Evolutionary conservation across 305 asterid species (phyloP).

Genomic region (Fraxinus xanthoxyloides): DNA sequence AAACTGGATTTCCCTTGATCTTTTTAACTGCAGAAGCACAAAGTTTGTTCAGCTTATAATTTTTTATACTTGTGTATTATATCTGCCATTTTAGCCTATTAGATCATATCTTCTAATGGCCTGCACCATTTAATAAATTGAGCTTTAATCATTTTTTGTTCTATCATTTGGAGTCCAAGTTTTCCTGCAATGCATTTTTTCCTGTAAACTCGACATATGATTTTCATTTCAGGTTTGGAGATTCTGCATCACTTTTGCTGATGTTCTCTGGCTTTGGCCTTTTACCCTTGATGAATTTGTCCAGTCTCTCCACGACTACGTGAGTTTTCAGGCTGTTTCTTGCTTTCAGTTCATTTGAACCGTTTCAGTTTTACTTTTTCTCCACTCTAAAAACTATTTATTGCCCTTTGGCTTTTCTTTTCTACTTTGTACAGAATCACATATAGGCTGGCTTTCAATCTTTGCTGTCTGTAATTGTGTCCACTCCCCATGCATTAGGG

Average conservation of each 20-base stretch:
- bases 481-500: neutral
- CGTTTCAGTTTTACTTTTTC: conserved; percentile 4
- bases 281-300: conserved; percentile 92
- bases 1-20: neutral
- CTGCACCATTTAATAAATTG: neutral
- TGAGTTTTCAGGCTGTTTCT: conserved; percentile 44
- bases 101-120: neutral
- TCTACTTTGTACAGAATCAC: neutral
- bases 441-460: neutral
- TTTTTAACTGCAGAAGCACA: neutral
- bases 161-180: neutral
- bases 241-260: conserved; percentile 90
- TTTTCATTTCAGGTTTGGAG: conserved; percentile 80
- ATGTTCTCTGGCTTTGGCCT: conserved; percentile 95
- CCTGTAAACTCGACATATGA: conserved; percentile 16
- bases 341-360: neutral
- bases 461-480: neutral
- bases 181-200: neutral
- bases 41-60: neutral
- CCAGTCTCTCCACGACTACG: conserved; percentile 93
- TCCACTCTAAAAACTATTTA: neutral
- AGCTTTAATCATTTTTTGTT: neutral
- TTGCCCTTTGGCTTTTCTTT: neutral
- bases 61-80: neutral
- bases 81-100: neutral